Conservation (phyloP, 257 asterid species). For the Fraxinus excelsior region DNA sequence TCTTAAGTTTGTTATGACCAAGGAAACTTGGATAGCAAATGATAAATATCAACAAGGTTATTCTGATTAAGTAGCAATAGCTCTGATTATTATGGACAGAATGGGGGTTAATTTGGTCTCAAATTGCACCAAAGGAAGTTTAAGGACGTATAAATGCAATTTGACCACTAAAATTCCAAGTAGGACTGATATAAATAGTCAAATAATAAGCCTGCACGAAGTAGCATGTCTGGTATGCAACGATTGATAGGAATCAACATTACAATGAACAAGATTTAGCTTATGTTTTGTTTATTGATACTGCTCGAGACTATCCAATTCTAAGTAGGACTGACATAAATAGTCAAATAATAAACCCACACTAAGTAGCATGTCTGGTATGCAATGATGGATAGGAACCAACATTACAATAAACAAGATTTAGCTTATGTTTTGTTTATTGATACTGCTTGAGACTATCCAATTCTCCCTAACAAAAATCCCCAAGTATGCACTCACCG, state of each 20-base stretch:
- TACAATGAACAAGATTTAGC: slow-evolving; percentile 5
- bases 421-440: not conserved
- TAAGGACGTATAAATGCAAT: not conserved
- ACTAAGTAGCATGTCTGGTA: not conserved
- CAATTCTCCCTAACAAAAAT: not conserved
- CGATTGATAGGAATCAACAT: not conserved
- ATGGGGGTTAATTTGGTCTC: not conserved
- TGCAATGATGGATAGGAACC: not conserved
- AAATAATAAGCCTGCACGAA: not conserved
- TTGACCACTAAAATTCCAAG: not conserved
- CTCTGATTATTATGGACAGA: not conserved
- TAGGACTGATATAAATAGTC: not conserved
- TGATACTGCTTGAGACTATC: not conserved
- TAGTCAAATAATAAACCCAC: not conserved
- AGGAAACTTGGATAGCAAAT: not conserved
- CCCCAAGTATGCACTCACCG: slow-evolving; percentile 44
- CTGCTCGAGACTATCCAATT: not conserved
- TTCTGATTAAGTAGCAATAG: not conserved
- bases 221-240: not conserved
- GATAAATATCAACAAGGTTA: slow-evolving; percentile 1
- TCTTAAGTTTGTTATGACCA: slow-evolving; percentile 20
- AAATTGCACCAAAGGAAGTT: not conserved
- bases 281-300: not conserved
- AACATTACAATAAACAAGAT: slow-evolving; percentile 6
- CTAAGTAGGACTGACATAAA: not conserved